Conservation (phyloP, 352 stramenopile species). For the Pythium utonaiense region DNA sequence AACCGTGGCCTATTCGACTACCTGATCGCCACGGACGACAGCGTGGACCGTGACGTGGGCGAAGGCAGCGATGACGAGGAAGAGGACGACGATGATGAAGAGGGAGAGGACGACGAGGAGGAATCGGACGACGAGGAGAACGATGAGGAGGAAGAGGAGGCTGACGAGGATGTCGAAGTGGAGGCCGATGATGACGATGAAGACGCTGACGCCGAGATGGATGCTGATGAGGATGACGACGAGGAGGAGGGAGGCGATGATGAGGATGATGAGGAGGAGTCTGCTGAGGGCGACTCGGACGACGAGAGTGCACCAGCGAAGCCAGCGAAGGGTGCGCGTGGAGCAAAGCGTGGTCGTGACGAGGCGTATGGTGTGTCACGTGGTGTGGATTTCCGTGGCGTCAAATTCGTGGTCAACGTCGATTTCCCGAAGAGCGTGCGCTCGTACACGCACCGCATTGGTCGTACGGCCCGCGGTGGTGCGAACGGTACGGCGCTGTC, state of each 20-base stretch:
- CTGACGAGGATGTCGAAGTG: conserved; percentile 31
- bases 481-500: conserved; percentile 95
- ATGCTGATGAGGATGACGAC: conserved; percentile 27
- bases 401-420: conserved; percentile 99
- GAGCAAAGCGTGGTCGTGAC: conserved; percentile 69
- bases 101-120: conserved; percentile 46
- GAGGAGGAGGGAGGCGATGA: conserved; percentile 31
- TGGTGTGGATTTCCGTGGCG: conserved; percentile 97
- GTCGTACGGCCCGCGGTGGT: conserved; percentile 95
- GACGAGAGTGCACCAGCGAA: conserved; percentile 19
- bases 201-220: conserved; percentile 79
- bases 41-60: conserved; percentile 84
- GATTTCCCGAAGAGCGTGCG: conserved; percentile 94
- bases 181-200: conserved; percentile 43
- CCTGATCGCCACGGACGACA: conserved; percentile 98
- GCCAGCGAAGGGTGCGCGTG: conserved; percentile 15
- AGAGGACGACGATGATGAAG: conserved; percentile 64
- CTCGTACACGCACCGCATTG: conserved; percentile 98
- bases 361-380: conserved; percentile 95
- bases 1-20: conserved; percentile 98
- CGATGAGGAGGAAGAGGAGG: conserved; percentile 40
- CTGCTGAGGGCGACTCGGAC: conserved; percentile 32
- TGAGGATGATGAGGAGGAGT: conserved; percentile 34
- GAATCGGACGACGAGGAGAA: conserved; percentile 39
- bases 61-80: conserved; percentile 63